phyloP scores from a whole-genome alignment of 441 rosid genomes.

The Hypseocharis bilobata region DNA sequence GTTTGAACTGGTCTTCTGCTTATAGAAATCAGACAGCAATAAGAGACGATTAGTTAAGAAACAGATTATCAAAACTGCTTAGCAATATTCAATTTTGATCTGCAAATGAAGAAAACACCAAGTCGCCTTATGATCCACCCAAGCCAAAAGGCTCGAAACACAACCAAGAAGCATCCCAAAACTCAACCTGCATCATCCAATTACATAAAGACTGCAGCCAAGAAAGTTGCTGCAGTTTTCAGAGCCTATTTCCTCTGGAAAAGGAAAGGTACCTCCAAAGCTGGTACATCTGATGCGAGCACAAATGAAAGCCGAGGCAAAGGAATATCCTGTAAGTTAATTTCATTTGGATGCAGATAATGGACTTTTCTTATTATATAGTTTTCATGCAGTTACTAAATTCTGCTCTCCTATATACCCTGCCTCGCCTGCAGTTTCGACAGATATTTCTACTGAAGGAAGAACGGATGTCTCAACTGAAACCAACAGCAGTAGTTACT shows the following conservation, averaged over 20 bases:
- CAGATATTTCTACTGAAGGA: constrained; percentile 45
- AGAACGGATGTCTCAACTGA: not conserved
- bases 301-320: constrained; percentile 20
- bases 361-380: not conserved
- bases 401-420: too few species aligned
- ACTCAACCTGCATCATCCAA: constrained; percentile 19
- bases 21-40: not conserved
- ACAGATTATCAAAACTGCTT: not conserved
- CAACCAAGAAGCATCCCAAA: constrained; percentile 9
- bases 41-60: not conserved
- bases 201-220: constrained; percentile 34
- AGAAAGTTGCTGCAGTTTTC: constrained; percentile 41
- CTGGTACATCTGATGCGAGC: constrained; percentile 13
- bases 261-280: constrained; percentile 19
- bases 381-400: not conserved
- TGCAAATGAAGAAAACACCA: constrained; percentile 41
- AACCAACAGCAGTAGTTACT: constrained; percentile 28
- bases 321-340: constrained; percentile 47
- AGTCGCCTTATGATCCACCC: constrained; percentile 21
- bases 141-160: constrained; percentile 14
- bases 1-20: constrained; percentile 14
- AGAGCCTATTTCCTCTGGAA: constrained; percentile 23
- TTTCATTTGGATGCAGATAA: not conserved
- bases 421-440: constrained; percentile 51
- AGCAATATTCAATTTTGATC: not conserved